Base-by-base conservation (phyloP, 176 grass and related monocot species). In the Oryza coarctata region DNA sequence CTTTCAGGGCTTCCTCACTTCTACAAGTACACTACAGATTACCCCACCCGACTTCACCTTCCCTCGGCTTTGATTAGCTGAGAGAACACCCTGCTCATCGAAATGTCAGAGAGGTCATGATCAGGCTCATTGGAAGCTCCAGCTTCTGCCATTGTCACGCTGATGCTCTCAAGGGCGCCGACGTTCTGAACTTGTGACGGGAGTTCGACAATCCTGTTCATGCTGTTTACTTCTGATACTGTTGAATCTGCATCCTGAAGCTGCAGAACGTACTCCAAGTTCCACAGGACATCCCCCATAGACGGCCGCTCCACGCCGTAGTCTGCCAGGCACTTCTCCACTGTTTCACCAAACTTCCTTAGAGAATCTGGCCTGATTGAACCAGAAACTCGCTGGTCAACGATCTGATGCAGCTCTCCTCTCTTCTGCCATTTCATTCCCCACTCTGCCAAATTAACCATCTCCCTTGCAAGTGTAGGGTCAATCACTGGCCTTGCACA, bases 21-120 rank as follows among this genome's bases (percentile, higher is more conserved):
- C 45, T 79, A 88, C 50, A 25, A 11, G 65, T 57, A 81, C 66
- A 67, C 80, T 84, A 83, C 80, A 79, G 75, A 80, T 34, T 32
- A 39, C 45, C 23, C 14, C 30, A 30, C 39, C 31, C 58, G 30
- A 25, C 13, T 63, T 92, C 71, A 94, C 83, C 95, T 92, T 55
- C 92, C 95, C 86, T 98, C 95, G 3, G 95, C 88, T 71, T 93
- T 93, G 82, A 98, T 93, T 55, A 98, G 81, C 76, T 98, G 95
- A 9, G 95, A 98, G 85, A 98, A 98, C 34, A 98, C 95, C 41
- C 88, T 72, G 78, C 90, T 90, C 92, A 94, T 94, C 0, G 95
- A 98, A 35, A 91, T 90, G 9, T 98, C 92, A 0, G 92, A 91
- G 30, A 91, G 85, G 65, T 94, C 92, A 4, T 89, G 55, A 12